phyloP scores from a whole-genome alignment of 805 yeast genomes.

The Yamadazyma phyllophila region DNA sequence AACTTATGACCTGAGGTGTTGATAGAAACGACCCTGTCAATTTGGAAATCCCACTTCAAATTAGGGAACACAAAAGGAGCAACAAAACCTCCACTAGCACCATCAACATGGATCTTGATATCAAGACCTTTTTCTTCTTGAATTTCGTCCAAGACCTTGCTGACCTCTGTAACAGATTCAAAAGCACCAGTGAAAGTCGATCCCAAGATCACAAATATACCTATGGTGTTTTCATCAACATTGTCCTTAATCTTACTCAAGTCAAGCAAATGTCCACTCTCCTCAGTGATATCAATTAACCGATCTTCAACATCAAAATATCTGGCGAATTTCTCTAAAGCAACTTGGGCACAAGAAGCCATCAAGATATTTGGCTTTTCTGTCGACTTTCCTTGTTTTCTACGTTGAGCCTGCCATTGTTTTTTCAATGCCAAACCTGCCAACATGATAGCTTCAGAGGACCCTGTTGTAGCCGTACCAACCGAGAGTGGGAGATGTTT shows the following conservation, averaged over 20 bases:
- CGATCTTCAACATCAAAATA: constrained; percentile 90
- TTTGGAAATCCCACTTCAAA: constrained; percentile 78
- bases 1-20: constrained; percentile 93
- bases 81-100: constrained; percentile 86
- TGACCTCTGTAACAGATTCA: constrained; percentile 67
- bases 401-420: constrained; percentile 72
- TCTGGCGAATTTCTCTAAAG: constrained; percentile 89
- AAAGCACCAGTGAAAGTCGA: constrained; percentile 93
- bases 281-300: constrained; percentile 61
- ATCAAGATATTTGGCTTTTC: constrained; percentile 79
- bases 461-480: constrained; percentile 93
- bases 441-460: constrained; percentile 89
- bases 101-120: constrained; percentile 89
- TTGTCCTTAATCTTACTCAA: constrained; percentile 54
- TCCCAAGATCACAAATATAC: constrained; percentile 83
- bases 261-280: constrained; percentile 65
- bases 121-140: constrained; percentile 64
- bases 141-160: constrained; percentile 63
- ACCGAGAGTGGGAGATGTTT: constrained; percentile 44
- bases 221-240: constrained; percentile 90
- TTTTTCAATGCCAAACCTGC: constrained; percentile 94
- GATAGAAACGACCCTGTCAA: constrained; percentile 76
- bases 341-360: constrained; percentile 94
- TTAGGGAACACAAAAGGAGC: constrained; percentile 83
- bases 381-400: constrained; percentile 55